These are phyloP conservation scores for Exophiala viscosa DNA, from an alignment of 2,329 filamentous ascomycete genomes.

Conservation along the genomic window DNA sequence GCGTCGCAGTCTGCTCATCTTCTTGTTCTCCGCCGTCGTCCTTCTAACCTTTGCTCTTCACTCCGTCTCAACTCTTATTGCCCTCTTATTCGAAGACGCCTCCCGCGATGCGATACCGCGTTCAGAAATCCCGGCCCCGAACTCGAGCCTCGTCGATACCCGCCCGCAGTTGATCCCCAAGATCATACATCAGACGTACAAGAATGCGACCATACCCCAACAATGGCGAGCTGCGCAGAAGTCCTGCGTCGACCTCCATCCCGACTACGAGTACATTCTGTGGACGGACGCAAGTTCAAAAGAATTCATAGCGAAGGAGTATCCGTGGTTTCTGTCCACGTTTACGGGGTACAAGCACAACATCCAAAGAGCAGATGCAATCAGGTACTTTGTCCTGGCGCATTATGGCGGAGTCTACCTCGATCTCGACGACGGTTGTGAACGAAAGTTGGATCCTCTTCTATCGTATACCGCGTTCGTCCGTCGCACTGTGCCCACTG, in stretches of 20 bases:
- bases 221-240: slow-evolving; percentile 64
- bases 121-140: slow-evolving; percentile 63
- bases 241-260: slow-evolving; percentile 64
- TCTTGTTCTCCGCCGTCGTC: slow-evolving; percentile 61
- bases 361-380: slow-evolving; percentile 73
- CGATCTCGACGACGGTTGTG: slow-evolving; percentile 72
- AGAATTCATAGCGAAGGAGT: slow-evolving; percentile 69
- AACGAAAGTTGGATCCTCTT: slow-evolving; percentile 63
- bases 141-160: slow-evolving; percentile 56
- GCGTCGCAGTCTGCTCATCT: slow-evolving; percentile 59
- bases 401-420: slow-evolving; percentile 79
- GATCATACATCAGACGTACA: slow-evolving; percentile 75
- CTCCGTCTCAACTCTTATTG: slow-evolving; percentile 67
- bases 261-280: slow-evolving; percentile 71
- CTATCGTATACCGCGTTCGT: slow-evolving; percentile 67
- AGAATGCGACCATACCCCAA: slow-evolving; percentile 64
- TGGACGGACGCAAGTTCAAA: slow-evolving; percentile 71
- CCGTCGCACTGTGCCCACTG: slow-evolving; percentile 68
- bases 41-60: slow-evolving; percentile 63
- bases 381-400: slow-evolving; percentile 74
- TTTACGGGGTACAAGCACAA: slow-evolving; percentile 71
- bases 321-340: slow-evolving; percentile 72
- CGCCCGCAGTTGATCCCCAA: slow-evolving; percentile 65
- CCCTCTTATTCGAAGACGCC: slow-evolving; percentile 65
- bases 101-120: slow-evolving; percentile 63